A percentile compares a stretch with the other conserved stretches of the same genome.
These are phyloP conservation scores for Cyanidiococcus yangmingshanensis DNA, from an alignment of 23 red algal genomes.

Conservation along the genomic window DNA sequence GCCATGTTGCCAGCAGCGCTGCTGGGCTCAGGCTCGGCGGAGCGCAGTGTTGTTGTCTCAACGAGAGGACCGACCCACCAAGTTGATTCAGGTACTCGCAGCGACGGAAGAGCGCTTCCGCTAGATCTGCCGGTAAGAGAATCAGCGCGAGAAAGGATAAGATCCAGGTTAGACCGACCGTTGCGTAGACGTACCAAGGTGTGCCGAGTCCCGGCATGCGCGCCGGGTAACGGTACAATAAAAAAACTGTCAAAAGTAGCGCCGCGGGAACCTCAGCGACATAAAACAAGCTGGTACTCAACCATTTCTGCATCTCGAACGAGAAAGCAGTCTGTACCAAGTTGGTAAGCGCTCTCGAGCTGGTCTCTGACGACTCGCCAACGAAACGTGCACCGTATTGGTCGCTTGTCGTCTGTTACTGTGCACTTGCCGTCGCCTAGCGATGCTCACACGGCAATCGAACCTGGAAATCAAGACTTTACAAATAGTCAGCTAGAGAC, in stretches of 20 bases:
- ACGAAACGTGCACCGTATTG: no score
- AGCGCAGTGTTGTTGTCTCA: neutral
- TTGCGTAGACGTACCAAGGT: conserved; percentile 24
- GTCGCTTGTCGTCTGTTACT: no score
- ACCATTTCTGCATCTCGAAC: neutral
- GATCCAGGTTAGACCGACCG: conserved; percentile 24
- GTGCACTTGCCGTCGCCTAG: no score
- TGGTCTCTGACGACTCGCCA: no score
- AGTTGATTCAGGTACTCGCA: neutral
- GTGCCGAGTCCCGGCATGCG: neutral
- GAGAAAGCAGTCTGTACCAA: no score
- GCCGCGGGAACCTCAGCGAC: neutral
- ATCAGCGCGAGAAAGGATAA: conserved; percentile 1
- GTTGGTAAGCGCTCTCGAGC: no score
- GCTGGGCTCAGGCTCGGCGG: conserved; percentile 16
- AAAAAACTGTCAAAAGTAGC: neutral
- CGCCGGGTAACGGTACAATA: conserved; percentile 22
- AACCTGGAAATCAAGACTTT: no score
- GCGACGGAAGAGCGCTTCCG: conserved; percentile 21
- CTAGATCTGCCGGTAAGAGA: conserved; percentile 27
- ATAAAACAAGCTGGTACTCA: conserved; percentile 21
- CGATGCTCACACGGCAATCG: no score
- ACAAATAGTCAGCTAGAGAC: no score
- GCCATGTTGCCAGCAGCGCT: conserved; percentile 18
- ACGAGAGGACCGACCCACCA: neutral